Percentiles rank a stretch among this genome's conserved stretches.
phyloP scores from a whole-genome alignment of 2,329 filamentous ascomycete genomes.

The Fusarium albosuccineum region DNA sequence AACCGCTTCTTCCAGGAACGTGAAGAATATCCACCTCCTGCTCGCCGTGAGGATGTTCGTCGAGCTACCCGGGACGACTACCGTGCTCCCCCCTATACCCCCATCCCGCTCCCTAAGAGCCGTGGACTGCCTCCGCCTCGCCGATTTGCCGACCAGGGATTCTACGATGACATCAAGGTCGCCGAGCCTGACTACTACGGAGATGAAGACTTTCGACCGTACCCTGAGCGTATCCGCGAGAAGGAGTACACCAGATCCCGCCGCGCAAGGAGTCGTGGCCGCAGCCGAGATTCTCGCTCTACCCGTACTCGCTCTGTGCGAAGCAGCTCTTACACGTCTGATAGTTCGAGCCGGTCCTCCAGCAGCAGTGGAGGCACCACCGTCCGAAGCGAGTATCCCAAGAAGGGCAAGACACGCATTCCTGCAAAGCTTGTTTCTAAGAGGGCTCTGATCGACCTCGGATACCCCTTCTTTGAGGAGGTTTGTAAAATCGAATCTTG shows the following conservation, averaged over 20 bases:
- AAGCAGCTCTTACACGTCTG: constrained; percentile 60
- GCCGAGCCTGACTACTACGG: constrained; percentile 77
- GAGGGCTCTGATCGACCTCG: constrained; percentile 83
- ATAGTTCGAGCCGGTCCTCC: constrained; percentile 58
- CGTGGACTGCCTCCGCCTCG: constrained; percentile 71
- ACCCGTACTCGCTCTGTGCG: constrained; percentile 56
- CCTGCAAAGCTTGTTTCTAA: constrained; percentile 84
- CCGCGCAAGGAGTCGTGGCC: constrained; percentile 46
- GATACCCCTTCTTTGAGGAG: constrained; percentile 90
- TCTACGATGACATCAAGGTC: constrained; percentile 75
- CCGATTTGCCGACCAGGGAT: constrained; percentile 66
- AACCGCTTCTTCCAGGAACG: constrained; percentile 62
- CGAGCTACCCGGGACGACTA: constrained; percentile 63
- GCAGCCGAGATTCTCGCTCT: constrained; percentile 56
- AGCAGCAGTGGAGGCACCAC: constrained; percentile 65
- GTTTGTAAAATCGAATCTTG: constrained; percentile 59
- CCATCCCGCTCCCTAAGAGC: constrained; percentile 78
- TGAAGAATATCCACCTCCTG: constrained; percentile 74
- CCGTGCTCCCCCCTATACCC: constrained; percentile 64
- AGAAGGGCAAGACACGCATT: constrained; percentile 91
- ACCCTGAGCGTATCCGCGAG: constrained; percentile 71
- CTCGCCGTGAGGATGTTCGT: constrained; percentile 60
- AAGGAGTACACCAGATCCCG: constrained; percentile 68
- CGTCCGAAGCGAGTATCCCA: constrained; percentile 75
- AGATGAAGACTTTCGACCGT: constrained; percentile 78